Conservation (phyloP, 1,284 basidiomycete species). For the Trichosporon sp. region DNA sequence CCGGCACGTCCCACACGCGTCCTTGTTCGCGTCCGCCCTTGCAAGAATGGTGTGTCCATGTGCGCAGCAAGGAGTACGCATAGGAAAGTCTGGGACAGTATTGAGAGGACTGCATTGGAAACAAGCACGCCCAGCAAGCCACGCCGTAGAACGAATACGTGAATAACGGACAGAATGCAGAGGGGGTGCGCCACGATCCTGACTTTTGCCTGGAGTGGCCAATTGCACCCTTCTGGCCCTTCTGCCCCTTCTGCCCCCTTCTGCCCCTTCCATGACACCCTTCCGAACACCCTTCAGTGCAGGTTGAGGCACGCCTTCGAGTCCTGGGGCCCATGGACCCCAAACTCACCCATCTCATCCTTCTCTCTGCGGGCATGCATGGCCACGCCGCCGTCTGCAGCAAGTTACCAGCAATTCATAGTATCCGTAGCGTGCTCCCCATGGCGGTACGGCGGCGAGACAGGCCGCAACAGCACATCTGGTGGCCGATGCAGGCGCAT, state of each 20-base stretch:
- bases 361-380: not conserved
- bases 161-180: not conserved
- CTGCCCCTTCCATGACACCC: not conserved
- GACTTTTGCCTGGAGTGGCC: too few species aligned
- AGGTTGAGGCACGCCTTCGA: not conserved
- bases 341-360: not conserved
- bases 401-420: not conserved
- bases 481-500: too few species aligned
- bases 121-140: not conserved
- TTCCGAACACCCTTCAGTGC: too few species aligned
- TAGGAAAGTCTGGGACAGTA: not conserved
- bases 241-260: not conserved
- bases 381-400: not conserved
- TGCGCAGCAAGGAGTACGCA: not conserved
- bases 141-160: not conserved
- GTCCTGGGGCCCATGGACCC: slow-evolving; percentile 6
- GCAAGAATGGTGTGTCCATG: not conserved
- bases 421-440: not conserved
- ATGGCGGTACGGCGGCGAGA: too few species aligned
- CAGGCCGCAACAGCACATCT: too few species aligned
- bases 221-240: too few species aligned
- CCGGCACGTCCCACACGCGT: not conserved
- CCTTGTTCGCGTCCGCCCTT: not conserved
- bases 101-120: not conserved
- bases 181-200: not conserved